Evolutionary conservation across 352 stramenopile genomes (phyloP), one percentile per base, ranked within the genome.

Genomic region (Phytopythium mirpurense): DNA sequence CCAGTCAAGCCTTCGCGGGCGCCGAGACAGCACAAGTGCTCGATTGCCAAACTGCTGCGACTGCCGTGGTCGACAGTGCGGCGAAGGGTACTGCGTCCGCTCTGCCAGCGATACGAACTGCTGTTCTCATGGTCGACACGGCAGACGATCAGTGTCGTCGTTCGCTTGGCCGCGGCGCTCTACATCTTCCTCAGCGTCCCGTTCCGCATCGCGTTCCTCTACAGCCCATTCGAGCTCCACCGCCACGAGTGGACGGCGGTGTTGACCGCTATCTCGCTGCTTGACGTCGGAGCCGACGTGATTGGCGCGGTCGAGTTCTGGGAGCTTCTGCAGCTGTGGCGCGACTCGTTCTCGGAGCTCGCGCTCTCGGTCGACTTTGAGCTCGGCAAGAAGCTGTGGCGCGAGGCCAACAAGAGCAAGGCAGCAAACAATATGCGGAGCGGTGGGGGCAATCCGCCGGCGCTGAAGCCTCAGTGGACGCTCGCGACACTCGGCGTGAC

Each of bases 171-270:
- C 21, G 40, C 49, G 0, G 42, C 65, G 27, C 21, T 80, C 5
- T 87, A 88, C 57, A 57, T 72, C 16, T 51, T 78, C 32, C 23
- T 83, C 14, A 81, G 61, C 14, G 60, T 87, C 6, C 76, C 78
- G n/a, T 68, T 86, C 36, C 74, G 76, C 10, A 60, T 90, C 36
- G 76, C 70, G 0, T 80, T 88, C 35, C 69, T 78, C 36, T 86
- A 74, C 43, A 70, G 83, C 40, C 69, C 72, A 3, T 76, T 74
- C 24, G 24, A 46, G 14, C 27, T 26, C 23, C 32, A 51, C 35
- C 19, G 31, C 15, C n/a, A 54, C 19, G 53, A 43, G 3, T 90
- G 76, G 78, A 78, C 68, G 0, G 23, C 27, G 7, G 70, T 74
- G 15, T 65, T 90, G 36, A 74, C 57, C 11, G 57, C 72, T 0